Conservation (phyloP, 108 stramenopile species). For the Skeletonema tropicum region DNA sequence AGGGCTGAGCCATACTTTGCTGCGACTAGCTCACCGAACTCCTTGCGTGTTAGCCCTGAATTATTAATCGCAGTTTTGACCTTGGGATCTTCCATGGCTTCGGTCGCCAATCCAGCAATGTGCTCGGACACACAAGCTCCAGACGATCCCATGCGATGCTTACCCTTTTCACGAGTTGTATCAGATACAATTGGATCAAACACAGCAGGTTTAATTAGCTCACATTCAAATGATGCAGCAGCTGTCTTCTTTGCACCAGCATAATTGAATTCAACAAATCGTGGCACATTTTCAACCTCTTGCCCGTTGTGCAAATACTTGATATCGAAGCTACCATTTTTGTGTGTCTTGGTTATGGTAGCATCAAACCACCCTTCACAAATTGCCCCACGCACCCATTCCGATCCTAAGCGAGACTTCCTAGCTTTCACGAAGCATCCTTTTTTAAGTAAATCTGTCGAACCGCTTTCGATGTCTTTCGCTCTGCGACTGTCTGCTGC, state of each 20-base stretch:
- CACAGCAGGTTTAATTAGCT: conserved; percentile 66
- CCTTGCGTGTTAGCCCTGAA: conserved; percentile 54
- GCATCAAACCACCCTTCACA: conserved; percentile 88
- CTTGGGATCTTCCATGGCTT: conserved; percentile 53
- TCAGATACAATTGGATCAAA: conserved; percentile 81
- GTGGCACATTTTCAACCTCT: conserved; percentile 61
- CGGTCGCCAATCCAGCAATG: conserved; percentile 64
- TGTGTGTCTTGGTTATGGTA: conserved; percentile 58
- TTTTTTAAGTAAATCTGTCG: conserved; percentile 27
- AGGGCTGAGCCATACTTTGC: conserved; percentile 93
- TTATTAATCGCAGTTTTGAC: conserved; percentile 64
- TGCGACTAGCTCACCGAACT: conserved; percentile 74
- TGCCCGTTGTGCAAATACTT: conserved; percentile 70
- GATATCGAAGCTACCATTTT: conserved; percentile 62
- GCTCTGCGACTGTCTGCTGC: conserved; percentile 55
- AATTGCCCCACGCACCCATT: conserved; percentile 79
- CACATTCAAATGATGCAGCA: conserved; percentile 62
- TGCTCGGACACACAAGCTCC: conserved; percentile 88
- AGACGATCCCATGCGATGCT: conserved; percentile 72
- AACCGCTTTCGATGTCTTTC: conserved; percentile 32
- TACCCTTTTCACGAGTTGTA: conserved; percentile 44
- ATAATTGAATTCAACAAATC: conserved; percentile 62
- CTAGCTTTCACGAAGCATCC: conserved; percentile 74
- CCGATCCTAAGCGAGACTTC: conserved; percentile 64
- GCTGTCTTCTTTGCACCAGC: conserved; percentile 52